Conservation (phyloP, 371 early-diverging fungal genomes). For the Smittium culicis region DNA sequence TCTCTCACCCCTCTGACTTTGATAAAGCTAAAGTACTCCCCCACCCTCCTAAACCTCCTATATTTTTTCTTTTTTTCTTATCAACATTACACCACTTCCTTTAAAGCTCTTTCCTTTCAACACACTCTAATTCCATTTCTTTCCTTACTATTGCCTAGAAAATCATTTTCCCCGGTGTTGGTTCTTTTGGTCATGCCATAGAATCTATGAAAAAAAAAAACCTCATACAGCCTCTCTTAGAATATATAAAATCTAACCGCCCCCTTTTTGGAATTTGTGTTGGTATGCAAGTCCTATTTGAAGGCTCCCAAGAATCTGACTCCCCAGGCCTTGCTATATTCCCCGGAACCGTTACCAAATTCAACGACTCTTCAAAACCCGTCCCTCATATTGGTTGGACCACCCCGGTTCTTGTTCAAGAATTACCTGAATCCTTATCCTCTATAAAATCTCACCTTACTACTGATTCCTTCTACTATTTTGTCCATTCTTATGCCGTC, state of each 20-base stretch:
- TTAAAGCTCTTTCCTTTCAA: too few species aligned
- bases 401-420: slow-evolving; percentile 37
- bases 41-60: background rate
- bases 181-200: slow-evolving; percentile 90
- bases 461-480: slow-evolving; percentile 49
- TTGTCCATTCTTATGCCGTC: slow-evolving; percentile 90
- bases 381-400: slow-evolving; percentile 99
- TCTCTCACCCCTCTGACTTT: slow-evolving; percentile 64
- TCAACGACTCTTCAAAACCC: slow-evolving; percentile 49
- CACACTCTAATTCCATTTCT: background rate
- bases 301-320: slow-evolving; percentile 78
- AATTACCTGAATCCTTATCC: slow-evolving; percentile 2
- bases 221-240: slow-evolving; percentile 60
- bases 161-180: slow-evolving; percentile 96
- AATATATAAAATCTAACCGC: slow-evolving; percentile 64
- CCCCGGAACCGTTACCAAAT: slow-evolving; percentile 51
- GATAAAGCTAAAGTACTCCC: slow-evolving; percentile 65
- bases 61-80: background rate
- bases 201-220: slow-evolving; percentile 55
- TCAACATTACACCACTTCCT: background rate
- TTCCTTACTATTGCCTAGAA: slow-evolving; percentile 39
- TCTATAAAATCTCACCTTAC: background rate
- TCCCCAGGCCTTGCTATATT: slow-evolving; percentile 73
- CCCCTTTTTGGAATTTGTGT: slow-evolving; percentile 97
- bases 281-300: slow-evolving; percentile 91